Evolutionary conservation across 768 basidiomycete genomes (phyloP).

Genomic region (Stropharia rugosoannulata): DNA sequence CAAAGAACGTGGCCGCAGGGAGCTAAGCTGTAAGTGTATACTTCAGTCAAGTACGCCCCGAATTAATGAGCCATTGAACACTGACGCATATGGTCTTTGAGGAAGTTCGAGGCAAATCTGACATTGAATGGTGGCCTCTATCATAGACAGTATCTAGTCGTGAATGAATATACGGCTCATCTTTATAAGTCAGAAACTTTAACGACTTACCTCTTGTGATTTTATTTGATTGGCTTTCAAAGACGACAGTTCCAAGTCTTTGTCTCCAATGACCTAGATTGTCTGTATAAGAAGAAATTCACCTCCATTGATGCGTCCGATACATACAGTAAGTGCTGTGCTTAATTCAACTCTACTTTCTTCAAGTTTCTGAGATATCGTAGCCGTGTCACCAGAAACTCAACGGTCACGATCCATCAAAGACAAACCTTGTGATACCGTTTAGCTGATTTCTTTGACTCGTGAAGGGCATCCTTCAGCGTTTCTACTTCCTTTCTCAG

Average conservation of each 20-base stretch:
- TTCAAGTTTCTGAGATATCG: slow-evolving; percentile 45
- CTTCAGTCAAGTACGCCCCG: not conserved
- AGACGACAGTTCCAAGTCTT: slow-evolving; percentile 41
- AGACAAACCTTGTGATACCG: slow-evolving; percentile 54
- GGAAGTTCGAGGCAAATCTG: slow-evolving; percentile 79
- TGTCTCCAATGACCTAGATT: slow-evolving; percentile 42
- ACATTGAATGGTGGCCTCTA: slow-evolving; percentile 65
- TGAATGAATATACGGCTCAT: not conserved
- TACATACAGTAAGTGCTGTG: slow-evolving; percentile 35
- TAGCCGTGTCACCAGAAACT: not conserved
- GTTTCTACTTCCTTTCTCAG: slow-evolving; percentile 57
- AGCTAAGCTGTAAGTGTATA: slow-evolving; percentile 44
- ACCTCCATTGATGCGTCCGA: not conserved
- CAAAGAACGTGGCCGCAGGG: slow-evolving; percentile 85
- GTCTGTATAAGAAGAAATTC: not conserved
- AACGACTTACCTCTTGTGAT: slow-evolving; percentile 50
- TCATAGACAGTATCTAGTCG: slow-evolving; percentile 47
- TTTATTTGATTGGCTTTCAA: slow-evolving; percentile 47
- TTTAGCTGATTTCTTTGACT: slow-evolving; percentile 49
- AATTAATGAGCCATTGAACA: slow-evolving; percentile 10
- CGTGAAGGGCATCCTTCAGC: slow-evolving; percentile 47
- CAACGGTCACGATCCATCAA: not conserved
- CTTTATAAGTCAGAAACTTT: not conserved
- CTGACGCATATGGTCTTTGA: slow-evolving; percentile 65
- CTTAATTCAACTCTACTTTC: slow-evolving; percentile 46